Conservation (phyloP, 1,139 yeast species). For the Diutina sp. region DNA sequence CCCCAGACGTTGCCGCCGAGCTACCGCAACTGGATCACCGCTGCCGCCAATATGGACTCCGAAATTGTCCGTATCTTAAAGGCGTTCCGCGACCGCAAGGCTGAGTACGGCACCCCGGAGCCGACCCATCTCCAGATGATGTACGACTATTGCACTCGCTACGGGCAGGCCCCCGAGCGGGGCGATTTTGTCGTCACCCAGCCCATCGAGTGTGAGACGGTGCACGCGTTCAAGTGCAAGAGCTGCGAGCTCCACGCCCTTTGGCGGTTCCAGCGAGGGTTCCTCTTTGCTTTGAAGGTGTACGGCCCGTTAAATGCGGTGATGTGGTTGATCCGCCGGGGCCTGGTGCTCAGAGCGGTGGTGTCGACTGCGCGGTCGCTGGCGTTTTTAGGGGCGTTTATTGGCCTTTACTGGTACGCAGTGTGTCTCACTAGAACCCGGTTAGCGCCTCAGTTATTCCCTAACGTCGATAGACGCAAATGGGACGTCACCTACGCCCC, state of each 20-base stretch:
- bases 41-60: slow-evolving; percentile 25
- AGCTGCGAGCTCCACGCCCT: slow-evolving; percentile 25
- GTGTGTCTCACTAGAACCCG: slow-evolving; percentile 24
- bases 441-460: slow-evolving; percentile 17
- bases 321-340: slow-evolving; percentile 18
- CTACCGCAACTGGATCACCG: slow-evolving; percentile 28
- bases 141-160: slow-evolving; percentile 14
- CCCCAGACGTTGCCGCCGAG: slow-evolving; percentile 22
- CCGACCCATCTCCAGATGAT: slow-evolving; percentile 10
- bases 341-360: slow-evolving; percentile 11
- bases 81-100: slow-evolving; percentile 12
- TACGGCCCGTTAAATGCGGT: slow-evolving; percentile 20
- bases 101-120: slow-evolving; percentile 16
- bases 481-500: slow-evolving; percentile 23
- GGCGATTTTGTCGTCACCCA: slow-evolving; percentile 12
- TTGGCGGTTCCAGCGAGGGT: slow-evolving; percentile 21
- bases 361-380: slow-evolving; percentile 19
- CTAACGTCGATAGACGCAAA: slow-evolving; percentile 10
- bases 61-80: slow-evolving; percentile 19
- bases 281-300: slow-evolving; percentile 17
- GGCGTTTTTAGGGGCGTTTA: slow-evolving; percentile 22
- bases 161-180: slow-evolving; percentile 13
- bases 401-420: slow-evolving; percentile 23
- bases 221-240: slow-evolving; percentile 19
- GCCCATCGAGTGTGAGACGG: slow-evolving; percentile 24